These are phyloP conservation scores for Ascocoryne sarcoides DNA, from an alignment of 2,329 filamentous ascomycete species.

Conservation along the genomic window DNA sequence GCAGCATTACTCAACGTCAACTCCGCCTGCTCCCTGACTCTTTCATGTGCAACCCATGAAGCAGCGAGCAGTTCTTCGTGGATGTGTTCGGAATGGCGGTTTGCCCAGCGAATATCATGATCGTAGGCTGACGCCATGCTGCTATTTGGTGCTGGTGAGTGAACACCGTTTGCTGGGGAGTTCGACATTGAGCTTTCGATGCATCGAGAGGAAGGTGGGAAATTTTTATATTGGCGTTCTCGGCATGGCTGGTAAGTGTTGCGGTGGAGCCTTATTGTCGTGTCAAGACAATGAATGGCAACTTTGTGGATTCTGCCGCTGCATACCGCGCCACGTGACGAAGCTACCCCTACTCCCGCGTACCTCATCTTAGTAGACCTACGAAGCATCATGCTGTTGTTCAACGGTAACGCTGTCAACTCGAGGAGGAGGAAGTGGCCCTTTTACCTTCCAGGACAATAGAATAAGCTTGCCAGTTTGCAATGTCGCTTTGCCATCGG, in stretches of 20 bases:
- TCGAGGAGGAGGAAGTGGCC: no score
- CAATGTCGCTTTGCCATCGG: no score
- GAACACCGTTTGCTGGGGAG: conserved; percentile 1
- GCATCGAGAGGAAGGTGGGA: conserved; percentile 1
- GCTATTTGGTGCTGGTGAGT: background rate
- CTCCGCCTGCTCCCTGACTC: conserved; percentile 43
- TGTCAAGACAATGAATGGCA: no score
- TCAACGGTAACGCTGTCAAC: no score
- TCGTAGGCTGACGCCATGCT: background rate
- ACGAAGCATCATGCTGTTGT: no score
- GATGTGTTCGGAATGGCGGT: conserved; percentile 16
- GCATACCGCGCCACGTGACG: no score
- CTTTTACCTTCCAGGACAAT: no score
- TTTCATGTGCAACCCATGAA: conserved; percentile 57
- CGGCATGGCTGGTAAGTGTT: background rate
- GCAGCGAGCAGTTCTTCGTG: conserved; percentile 50
- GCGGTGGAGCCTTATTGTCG: no score
- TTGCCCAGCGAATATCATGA: conserved; percentile 6
- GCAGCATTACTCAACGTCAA: conserved; percentile 1
- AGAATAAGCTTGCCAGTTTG: no score
- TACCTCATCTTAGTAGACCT: no score
- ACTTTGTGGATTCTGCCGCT: no score
- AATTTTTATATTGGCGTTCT: background rate
- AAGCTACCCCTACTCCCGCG: no score
- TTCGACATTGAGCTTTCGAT: conserved; percentile 3